Conservation (phyloP, 2,329 filamentous ascomycete genomes). For the Cladosporium sp. region DNA sequence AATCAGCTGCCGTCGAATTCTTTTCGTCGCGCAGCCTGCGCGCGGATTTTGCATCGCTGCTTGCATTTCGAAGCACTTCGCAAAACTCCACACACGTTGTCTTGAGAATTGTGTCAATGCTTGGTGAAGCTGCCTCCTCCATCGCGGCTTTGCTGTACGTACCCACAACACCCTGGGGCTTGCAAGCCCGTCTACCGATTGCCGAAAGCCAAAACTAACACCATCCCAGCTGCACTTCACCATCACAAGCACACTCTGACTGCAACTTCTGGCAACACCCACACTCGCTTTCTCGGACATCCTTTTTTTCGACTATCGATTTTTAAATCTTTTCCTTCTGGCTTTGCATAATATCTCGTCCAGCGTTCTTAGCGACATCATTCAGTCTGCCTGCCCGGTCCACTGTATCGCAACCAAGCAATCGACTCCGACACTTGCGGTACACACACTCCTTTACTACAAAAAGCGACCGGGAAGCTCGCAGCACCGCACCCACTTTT, state of each 20-base stretch:
- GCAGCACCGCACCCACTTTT: not conserved
- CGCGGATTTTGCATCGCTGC: too few species aligned
- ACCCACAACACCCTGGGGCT: constrained; percentile 3
- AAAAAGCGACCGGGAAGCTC: not conserved
- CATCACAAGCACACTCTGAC: not conserved
- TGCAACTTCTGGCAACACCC: not conserved
- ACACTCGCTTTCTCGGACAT: constrained; percentile 8
- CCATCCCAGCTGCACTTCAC: constrained; percentile 1
- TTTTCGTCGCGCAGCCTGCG: not conserved
- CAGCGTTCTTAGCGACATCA: constrained; percentile 16
- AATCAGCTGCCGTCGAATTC: not conserved
- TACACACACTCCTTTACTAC: not conserved
- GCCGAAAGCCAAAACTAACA: constrained; percentile 9
- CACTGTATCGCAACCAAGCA: not conserved
- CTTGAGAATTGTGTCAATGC: not conserved
- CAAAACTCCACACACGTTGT: not conserved
- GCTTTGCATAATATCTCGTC: constrained; percentile 16
- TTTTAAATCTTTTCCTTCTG: constrained; percentile 1
- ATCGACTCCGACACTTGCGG: not conserved
- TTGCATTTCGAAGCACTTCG: constrained; percentile 1
- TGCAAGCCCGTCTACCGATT: constrained; percentile 5
- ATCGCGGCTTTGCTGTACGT: constrained; percentile 9
- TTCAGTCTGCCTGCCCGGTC: constrained; percentile 8
- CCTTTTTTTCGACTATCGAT: not conserved
- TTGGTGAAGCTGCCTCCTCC: constrained; percentile 1